Conservation (phyloP, 2,329 filamentous ascomycete genomes). For the Tolypocladium endophyticum region DNA sequence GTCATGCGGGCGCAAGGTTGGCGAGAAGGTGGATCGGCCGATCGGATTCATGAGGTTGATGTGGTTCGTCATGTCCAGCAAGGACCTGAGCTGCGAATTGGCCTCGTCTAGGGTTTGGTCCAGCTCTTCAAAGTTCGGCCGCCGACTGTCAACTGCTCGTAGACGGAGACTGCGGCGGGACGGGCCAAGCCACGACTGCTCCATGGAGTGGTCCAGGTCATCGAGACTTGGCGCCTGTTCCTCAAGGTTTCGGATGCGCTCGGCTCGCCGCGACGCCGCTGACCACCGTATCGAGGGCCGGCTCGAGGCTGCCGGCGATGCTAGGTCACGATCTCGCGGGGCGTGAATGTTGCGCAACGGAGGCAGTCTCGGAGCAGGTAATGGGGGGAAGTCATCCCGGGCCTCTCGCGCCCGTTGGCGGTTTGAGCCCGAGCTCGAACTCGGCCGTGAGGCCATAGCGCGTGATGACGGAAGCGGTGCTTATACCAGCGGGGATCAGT, state of each 20-base stretch:
- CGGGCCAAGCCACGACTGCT: constrained; percentile 14
- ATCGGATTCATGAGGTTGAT: constrained; percentile 16
- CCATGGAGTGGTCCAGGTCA: constrained; percentile 15
- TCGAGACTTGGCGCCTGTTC: constrained; percentile 14
- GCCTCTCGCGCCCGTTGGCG: constrained; percentile 18
- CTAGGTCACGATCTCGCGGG: constrained; percentile 16
- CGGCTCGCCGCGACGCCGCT: constrained; percentile 20
- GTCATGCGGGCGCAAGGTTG: constrained; percentile 24
- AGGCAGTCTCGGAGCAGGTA: constrained; percentile 19
- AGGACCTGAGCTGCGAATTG: constrained; percentile 31
- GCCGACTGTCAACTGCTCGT: constrained; percentile 12
- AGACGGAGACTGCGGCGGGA: constrained; percentile 14
- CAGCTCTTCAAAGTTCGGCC: constrained; percentile 23
- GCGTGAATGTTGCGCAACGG: constrained; percentile 19
- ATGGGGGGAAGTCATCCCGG: constrained; percentile 19
- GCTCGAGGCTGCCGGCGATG: constrained; percentile 5
- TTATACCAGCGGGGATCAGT: background rate
- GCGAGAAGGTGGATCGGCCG: constrained; percentile 21
- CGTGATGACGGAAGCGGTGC: background rate
- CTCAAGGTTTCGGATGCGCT: constrained; percentile 24
- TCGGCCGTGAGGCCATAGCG: constrained; percentile 22
- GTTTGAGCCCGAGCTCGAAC: constrained; percentile 18
- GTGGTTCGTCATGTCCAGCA: constrained; percentile 29
- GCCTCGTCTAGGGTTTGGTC: constrained; percentile 29
- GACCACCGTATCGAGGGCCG: constrained; percentile 9